These are phyloP conservation scores for Wallemia hederae DNA, from an alignment of 1,284 basidiomycete genomes.

Conservation along the genomic window DNA sequence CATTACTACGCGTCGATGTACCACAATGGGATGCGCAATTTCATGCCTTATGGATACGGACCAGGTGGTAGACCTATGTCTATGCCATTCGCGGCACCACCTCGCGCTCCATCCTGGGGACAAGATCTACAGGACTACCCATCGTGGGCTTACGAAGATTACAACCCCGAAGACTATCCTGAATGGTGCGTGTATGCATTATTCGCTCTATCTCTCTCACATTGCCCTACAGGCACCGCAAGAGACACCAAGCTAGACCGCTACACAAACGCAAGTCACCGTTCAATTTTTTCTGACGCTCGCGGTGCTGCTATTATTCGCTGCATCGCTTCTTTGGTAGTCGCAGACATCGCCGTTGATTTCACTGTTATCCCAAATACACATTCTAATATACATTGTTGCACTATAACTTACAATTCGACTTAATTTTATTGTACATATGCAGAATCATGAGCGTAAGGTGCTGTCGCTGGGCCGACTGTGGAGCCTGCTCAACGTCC, in stretches of 20 bases:
- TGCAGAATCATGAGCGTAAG: background rate
- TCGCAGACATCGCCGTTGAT: too few relatives aligned
- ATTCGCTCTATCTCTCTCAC: background rate
- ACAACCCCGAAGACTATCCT: background rate
- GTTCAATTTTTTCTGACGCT: background rate
- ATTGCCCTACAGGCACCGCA: background rate
- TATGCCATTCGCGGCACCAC: background rate
- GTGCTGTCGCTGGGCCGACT: background rate
- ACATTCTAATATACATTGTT: background rate
- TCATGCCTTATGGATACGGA: background rate
- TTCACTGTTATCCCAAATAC: too few relatives aligned
- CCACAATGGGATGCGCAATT: background rate
- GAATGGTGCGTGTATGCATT: background rate
- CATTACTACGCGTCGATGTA: background rate
- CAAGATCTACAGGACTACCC: background rate
- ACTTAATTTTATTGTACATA: background rate
- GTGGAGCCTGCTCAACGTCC: too few relatives aligned
- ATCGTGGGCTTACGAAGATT: background rate
- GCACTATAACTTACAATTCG: background rate
- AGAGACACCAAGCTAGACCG: background rate
- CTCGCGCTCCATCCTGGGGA: background rate
- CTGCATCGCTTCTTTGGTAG: background rate
- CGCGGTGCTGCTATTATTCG: too few relatives aligned
- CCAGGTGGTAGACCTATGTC: background rate
- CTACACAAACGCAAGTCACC: background rate